Base-by-base conservation (phyloP, 495 filamentous ascomycete species). In the Xylaria bambusicola region DNA sequence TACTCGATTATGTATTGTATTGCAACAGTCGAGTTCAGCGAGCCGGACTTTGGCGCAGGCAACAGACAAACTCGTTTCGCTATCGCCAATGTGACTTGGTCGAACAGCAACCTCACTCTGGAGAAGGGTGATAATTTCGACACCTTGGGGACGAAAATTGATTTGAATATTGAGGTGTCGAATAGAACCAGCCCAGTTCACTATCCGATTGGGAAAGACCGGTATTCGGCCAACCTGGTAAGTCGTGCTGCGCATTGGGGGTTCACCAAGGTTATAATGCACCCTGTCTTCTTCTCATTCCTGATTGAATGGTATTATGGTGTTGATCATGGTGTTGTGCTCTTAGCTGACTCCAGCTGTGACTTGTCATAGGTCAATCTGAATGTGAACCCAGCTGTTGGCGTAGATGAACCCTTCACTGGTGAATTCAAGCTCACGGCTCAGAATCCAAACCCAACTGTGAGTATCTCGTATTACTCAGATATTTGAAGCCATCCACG, bases 161-260 rank as follows among this genome's bases (percentile, higher is more conserved):
- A 56, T 5, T 13, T 56, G 5, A 56, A 47, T 20, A 20, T 56
- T 6, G 53, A 56, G 17, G 42, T 56, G 41, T 35, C 26, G 13
- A 48, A 56, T 21, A 0, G 2, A 9, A 56, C 53, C n/a, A 56
- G 53, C 8, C 53, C 53, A 3, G 53, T 56, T 12, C 53, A 56
- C 31, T 56, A 56, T 18, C 53, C 53, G 7, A 48, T 56, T 4
- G 44, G 44, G 2, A 56, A 56, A 38, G 53, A 56, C 31, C 18
- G 13, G 18, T 46, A 35, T 27, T 35, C 27, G 12, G 8, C 41
- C 1, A 56, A 48, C 29, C n/a, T 56, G 53, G 53, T 56, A 26
- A 47, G 53, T 38, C n/a, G n/a, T n/a, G n/a, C n/a, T n/a, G n/a
- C n/a, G n/a, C n/a, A n/a, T n/a, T n/a, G n/a, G n/a, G n/a, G n/a